Percentiles rank a stretch among this genome's conserved stretches.
Conservation (phyloP, 2,329 filamentous ascomycete genomes). For the Diaporthe amygdali region DNA sequence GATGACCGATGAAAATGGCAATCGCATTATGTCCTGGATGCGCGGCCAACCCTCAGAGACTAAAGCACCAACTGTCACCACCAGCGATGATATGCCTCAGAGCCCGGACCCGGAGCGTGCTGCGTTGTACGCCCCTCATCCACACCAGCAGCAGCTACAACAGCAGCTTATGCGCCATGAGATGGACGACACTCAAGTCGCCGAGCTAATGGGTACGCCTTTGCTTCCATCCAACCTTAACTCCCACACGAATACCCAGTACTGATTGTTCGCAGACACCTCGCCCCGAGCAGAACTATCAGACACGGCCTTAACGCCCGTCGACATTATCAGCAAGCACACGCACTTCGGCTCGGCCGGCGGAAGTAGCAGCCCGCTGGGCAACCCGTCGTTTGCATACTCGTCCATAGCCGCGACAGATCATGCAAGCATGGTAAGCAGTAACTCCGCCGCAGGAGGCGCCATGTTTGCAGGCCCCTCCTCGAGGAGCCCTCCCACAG, state of each 20-base stretch:
- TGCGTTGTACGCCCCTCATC: conserved; percentile 7
- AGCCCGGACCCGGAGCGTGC: conserved; percentile 41
- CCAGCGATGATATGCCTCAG: conserved; percentile 47
- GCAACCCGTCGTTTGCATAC: conserved; percentile 36
- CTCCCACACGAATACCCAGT: background rate
- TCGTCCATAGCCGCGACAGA: conserved; percentile 34
- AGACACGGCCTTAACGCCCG: conserved; percentile 45
- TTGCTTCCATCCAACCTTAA: background rate
- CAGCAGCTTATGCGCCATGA: conserved; percentile 36
- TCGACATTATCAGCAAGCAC: conserved; percentile 45
- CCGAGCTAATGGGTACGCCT: conserved; percentile 52
- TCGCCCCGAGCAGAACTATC: conserved; percentile 51
- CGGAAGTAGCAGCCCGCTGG: conserved; percentile 31
- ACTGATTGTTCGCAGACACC: conserved; percentile 41
- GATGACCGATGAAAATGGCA: conserved; percentile 51
- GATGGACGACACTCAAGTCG: conserved; percentile 49
- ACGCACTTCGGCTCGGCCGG: conserved; percentile 33
- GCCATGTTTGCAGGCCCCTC: conserved; percentile 8
- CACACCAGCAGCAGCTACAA: conserved; percentile 1
- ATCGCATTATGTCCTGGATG: conserved; percentile 59
- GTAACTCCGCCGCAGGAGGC: conserved; percentile 27
- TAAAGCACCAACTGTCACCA: conserved; percentile 52
- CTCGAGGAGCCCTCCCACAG: conserved; percentile 15
- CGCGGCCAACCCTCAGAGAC: conserved; percentile 45
- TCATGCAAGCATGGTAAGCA: conserved; percentile 36